Evolutionary conservation across 164 flowering plant species (phyloP).

Genomic region (Nymphaea colorata): DNA sequence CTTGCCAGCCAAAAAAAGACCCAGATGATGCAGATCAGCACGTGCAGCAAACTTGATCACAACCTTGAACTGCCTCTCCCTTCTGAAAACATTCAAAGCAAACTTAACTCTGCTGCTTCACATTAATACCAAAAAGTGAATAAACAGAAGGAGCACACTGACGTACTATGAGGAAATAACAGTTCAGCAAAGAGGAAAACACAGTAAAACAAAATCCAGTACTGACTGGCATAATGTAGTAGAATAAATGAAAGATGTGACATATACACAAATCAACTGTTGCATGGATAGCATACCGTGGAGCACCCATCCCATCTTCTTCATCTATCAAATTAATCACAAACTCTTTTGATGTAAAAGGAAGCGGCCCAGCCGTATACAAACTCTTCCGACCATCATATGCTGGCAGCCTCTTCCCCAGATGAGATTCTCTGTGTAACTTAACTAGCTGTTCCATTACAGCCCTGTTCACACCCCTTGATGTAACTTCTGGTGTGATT

Average conservation of each 20-base stretch:
- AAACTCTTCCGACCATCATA: slow-evolving; percentile 96
- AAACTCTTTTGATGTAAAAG: slow-evolving; percentile 65
- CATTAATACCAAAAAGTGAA: background rate
- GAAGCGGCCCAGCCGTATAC: slow-evolving; percentile 93
- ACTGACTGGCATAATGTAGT: too few relatives aligned
- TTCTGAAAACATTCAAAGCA: slow-evolving; percentile 25
- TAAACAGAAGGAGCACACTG: background rate
- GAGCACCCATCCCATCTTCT: slow-evolving; percentile 64
- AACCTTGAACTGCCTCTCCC: slow-evolving; percentile 64
- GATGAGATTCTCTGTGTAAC: slow-evolving; percentile 58
- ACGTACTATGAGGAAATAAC: background rate
- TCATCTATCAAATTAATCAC: slow-evolving; percentile 63
- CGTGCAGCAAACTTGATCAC: slow-evolving; percentile 86
- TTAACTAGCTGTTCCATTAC: slow-evolving; percentile 71
- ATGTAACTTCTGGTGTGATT: slow-evolving; percentile 75
- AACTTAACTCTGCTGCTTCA: background rate
- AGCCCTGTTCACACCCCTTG: slow-evolving; percentile 81
- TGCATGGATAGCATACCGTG: slow-evolving; percentile 27
- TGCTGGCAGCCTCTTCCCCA: slow-evolving; percentile 85
- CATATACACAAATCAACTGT: background rate
- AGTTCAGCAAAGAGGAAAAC: background rate
- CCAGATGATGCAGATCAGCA: slow-evolving; percentile 85
- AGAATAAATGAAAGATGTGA: too few relatives aligned
- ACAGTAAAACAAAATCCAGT: background rate
- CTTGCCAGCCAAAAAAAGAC: slow-evolving; percentile 67